These are phyloP conservation scores for Chytriomyces confervae DNA, from an alignment of 192 early-diverging fungal genomes.

Conservation along the genomic window DNA sequence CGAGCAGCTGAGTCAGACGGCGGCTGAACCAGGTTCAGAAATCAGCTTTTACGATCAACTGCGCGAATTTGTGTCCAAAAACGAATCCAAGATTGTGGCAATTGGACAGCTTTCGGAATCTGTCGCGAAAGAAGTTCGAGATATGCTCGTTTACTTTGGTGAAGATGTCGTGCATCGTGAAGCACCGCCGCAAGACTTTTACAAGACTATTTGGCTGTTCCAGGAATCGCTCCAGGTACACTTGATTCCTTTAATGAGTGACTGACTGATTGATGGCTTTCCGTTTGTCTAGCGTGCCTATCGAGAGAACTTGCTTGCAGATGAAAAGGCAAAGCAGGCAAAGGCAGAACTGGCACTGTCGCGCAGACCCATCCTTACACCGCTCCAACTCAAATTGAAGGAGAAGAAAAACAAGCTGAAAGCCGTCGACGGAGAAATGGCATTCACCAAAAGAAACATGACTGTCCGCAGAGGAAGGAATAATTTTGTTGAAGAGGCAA, in stretches of 20 bases:
- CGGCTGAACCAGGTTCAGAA: constrained; percentile 8
- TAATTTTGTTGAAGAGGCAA: not conserved
- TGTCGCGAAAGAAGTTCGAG: constrained; percentile 43
- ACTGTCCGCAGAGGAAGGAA: constrained; percentile 34
- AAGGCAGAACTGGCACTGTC: constrained; percentile 1
- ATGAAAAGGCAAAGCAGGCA: constrained; percentile 6
- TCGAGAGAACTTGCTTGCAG: constrained; percentile 28
- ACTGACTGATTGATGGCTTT: constrained; percentile 9
- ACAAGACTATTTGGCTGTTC: constrained; percentile 44
- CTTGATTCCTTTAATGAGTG: constrained; percentile 16
- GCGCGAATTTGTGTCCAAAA: constrained; percentile 32
- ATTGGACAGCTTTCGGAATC: constrained; percentile 36
- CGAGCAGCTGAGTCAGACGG: constrained; percentile 4
- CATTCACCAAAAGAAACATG: constrained; percentile 34
- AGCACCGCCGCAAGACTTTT: constrained; percentile 51
- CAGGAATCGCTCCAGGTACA: constrained; percentile 34
- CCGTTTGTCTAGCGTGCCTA: not conserved
- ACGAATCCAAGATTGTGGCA: constrained; percentile 40
- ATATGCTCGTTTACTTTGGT: constrained; percentile 50
- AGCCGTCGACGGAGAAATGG: constrained; percentile 35
- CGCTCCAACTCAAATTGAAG: constrained; percentile 23
- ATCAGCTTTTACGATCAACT: constrained; percentile 42
- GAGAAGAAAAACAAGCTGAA: constrained; percentile 36
- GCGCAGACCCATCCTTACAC: constrained; percentile 11
- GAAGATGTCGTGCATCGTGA: constrained; percentile 45